Base-by-base conservation (phyloP, 2,329 filamentous ascomycete species). In the Fusarium sp. region DNA sequence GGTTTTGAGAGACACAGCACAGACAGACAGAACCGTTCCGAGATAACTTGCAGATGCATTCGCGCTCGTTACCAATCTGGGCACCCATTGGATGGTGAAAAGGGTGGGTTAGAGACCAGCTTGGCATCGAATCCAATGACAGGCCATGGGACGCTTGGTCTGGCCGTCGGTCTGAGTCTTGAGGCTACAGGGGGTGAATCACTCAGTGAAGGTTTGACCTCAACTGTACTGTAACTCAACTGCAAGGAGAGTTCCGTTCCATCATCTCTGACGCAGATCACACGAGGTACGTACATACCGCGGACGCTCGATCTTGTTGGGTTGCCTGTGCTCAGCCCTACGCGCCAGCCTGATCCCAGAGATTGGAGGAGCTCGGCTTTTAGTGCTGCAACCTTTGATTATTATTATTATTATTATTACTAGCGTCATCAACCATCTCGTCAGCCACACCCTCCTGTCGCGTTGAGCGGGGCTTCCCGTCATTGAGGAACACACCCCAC, bases 301-400 rank as follows among this genome's bases (percentile, higher is more conserved):
- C 8, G 32, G 18, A 28, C 28, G 41, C 55, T 50, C 28, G 42
- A 52, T 41, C 65, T 54, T 70, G 47, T 36, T 45, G 45, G 48
- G 68, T 59, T 63, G 72, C 61, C 75, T 66, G 71, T 77, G 77
- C 77, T 78, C 77, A 78, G 77, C 77, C 77, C 77, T 78, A 78
- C 70, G 66, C 68, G 64, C 68, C 74, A 67, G 67, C 65, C 69
- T 72, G 67, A 24, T 62, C 63, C 68, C 57, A 70, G 52, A 72
- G 58, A 70, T 54, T 62, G 42, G 59, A 65, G 68, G 60, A 63
- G 57, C 57, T 64, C 41, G 56, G 64, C 41, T 66, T 59, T 72
- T 75, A 77, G 67, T 59, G 66, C 39, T 78, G 64, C 65, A 58
- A 74, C 66, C 66, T 71, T 66, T 68, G 32, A 34, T 15, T 34